phyloP scores from a whole-genome alignment of 2,329 filamentous ascomycete species.

The Fusarium begoniae region DNA sequence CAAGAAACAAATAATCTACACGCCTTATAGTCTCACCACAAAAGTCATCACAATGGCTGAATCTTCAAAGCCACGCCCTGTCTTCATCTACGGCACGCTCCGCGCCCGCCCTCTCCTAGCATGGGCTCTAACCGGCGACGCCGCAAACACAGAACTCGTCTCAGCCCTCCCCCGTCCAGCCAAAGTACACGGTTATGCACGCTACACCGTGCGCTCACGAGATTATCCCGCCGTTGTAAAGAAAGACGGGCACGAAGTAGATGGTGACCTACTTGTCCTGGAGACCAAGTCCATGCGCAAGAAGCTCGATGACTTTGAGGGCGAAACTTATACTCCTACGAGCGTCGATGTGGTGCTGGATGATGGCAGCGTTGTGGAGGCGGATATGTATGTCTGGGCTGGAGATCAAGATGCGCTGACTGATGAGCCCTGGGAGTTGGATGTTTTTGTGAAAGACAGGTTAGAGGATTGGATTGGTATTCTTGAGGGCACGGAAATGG shows the following conservation, averaged over 20 bases:
- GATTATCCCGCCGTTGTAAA: conserved; percentile 43
- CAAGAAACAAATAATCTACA: not conserved
- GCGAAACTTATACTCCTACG: conserved; percentile 34
- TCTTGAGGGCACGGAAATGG: not conserved
- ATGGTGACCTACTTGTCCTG: conserved; percentile 39
- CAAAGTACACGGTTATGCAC: conserved; percentile 22
- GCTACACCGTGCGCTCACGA: conserved; percentile 13
- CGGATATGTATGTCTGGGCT: conserved; percentile 47
- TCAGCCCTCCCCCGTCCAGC: conserved; percentile 3
- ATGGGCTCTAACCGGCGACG: conserved; percentile 44
- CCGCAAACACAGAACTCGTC: conserved; percentile 17
- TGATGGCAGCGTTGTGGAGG: conserved; percentile 29
- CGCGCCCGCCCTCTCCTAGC: conserved; percentile 13
- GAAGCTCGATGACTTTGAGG: conserved; percentile 49
- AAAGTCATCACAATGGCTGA: not conserved
- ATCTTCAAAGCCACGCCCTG: not conserved
- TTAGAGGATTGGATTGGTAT: not conserved
- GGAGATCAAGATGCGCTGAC: conserved; percentile 27
- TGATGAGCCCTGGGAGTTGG: conserved; percentile 37
- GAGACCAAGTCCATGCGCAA: conserved; percentile 40
- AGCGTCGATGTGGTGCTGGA: conserved; percentile 15
- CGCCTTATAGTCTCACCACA: not conserved
- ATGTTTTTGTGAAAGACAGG: not conserved
- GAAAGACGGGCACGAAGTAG: not conserved
- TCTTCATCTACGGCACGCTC: not conserved